phyloP scores from a whole-genome alignment of 345 rosid species.

The Eucalyptus fibrosa region DNA sequence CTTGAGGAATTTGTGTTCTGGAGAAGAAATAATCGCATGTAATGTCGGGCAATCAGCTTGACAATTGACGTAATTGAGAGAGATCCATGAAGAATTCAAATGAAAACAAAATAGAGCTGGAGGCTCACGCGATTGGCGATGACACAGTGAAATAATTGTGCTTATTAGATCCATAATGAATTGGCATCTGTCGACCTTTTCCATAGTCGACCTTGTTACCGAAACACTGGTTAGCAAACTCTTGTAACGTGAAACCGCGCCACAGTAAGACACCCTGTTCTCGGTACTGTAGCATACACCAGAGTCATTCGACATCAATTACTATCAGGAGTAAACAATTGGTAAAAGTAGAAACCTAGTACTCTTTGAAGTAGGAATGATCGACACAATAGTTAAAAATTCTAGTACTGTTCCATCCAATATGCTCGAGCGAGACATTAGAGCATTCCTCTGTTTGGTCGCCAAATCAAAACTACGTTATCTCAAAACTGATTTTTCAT shows the following conservation, averaged over 20 bases:
- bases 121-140: conserved; percentile 60
- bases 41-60: neutral
- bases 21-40: neutral
- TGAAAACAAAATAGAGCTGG: neutral
- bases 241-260: conserved; percentile 71
- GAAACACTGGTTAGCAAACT: conserved; percentile 60
- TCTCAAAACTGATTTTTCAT: neutral
- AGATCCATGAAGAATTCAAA: neutral
- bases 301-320: neutral
- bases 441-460: neutral
- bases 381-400: neutral
- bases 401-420: neutral
- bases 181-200: conserved; percentile 81
- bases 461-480: neutral
- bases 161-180: conserved; percentile 64
- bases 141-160: conserved; percentile 65
- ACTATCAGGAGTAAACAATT: neutral
- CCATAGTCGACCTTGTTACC: conserved; percentile 66
- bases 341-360: neutral
- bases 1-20: conserved; percentile 82
- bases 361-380: neutral
- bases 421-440: neutral
- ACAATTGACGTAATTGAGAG: neutral
- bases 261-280: conserved; percentile 66
- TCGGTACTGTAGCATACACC: conserved; percentile 29